A percentile compares a stretch with the other conserved stretches of the same genome.
Evolutionary conservation across 495 filamentous ascomycete genomes (phyloP).

Genomic region (Cercophora scortea): DNA sequence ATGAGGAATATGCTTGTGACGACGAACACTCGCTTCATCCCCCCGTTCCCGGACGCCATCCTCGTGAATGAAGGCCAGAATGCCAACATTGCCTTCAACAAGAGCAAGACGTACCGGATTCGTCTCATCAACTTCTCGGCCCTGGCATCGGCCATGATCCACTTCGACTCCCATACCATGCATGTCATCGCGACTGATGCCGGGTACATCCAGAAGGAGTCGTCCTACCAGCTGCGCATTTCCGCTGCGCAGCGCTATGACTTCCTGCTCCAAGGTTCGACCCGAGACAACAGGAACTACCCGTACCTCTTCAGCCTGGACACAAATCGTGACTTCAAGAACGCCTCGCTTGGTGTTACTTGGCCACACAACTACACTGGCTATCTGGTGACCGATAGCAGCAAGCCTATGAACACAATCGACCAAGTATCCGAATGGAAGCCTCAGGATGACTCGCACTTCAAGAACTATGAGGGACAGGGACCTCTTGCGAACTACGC

Average conservation of each 20-base stretch:
- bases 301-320: slow-evolving; percentile 47
- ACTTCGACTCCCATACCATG: slow-evolving; percentile 55
- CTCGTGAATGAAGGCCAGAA: slow-evolving; percentile 61
- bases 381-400: slow-evolving; percentile 56
- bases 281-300: slow-evolving; percentile 42
- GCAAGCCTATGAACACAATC: slow-evolving; percentile 40
- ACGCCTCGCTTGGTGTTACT: slow-evolving; percentile 15
- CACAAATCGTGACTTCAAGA: slow-evolving; percentile 35
- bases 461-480: slow-evolving; percentile 51
- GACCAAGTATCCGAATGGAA: slow-evolving; percentile 44
- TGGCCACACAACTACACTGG: slow-evolving; percentile 42
- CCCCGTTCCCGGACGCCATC: slow-evolving; percentile 53
- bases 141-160: slow-evolving; percentile 52
- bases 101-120: slow-evolving; percentile 71
- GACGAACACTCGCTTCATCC: slow-evolving; percentile 44
- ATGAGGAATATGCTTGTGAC: slow-evolving; percentile 46
- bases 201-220: slow-evolving; percentile 25
- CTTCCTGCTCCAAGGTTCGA: slow-evolving; percentile 38
- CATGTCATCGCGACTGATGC: slow-evolving; percentile 51
- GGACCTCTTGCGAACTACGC: slow-evolving; percentile 38
- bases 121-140: slow-evolving; percentile 67
- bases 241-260: slow-evolving; percentile 59
- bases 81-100: slow-evolving; percentile 48
- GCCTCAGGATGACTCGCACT: slow-evolving; percentile 55
- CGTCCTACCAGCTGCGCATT: slow-evolving; percentile 34